phyloP scores from a whole-genome alignment of 2,329 filamentous ascomycete genomes.

The Zymoseptoria brevis region DNA sequence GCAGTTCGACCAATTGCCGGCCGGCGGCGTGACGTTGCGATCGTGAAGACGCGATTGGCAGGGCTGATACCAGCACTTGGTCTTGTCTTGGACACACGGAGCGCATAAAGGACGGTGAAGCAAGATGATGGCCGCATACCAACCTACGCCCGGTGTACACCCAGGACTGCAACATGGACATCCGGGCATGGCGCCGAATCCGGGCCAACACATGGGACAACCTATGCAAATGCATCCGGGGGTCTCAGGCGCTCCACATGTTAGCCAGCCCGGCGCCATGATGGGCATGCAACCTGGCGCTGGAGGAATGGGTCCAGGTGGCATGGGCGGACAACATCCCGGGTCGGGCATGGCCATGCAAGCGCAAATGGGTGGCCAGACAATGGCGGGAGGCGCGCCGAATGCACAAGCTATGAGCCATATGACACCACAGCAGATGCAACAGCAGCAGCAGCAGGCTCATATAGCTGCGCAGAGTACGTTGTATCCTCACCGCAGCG shows the following conservation, averaged over 20 bases:
- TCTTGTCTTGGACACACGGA: neutral
- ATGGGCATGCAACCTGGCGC: slow-evolving; percentile 70
- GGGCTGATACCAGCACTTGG: neutral
- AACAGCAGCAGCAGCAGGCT: slow-evolving; percentile 33
- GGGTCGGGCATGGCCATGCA: slow-evolving; percentile 29
- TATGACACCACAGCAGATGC: slow-evolving; percentile 54
- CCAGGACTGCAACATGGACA: slow-evolving; percentile 59
- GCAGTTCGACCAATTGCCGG: slow-evolving; percentile 24
- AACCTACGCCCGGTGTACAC: slow-evolving; percentile 60
- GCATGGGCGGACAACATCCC: slow-evolving; percentile 26
- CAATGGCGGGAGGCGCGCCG: slow-evolving; percentile 43
- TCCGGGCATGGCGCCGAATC: slow-evolving; percentile 58
- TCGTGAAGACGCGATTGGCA: neutral
- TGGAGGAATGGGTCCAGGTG: slow-evolving; percentile 42
- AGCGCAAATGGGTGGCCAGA: slow-evolving; percentile 26
- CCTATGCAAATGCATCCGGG: slow-evolving; percentile 63
- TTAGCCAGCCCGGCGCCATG: slow-evolving; percentile 62
- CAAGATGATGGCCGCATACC: slow-evolving; percentile 65
- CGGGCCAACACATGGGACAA: slow-evolving; percentile 61
- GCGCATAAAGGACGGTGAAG: slow-evolving; percentile 12
- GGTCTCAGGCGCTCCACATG: slow-evolving; percentile 63
- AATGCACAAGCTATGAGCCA: slow-evolving; percentile 67
- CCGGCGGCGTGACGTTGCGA: slow-evolving; percentile 15
- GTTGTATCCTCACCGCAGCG: slow-evolving; percentile 12
- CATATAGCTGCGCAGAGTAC: slow-evolving; percentile 26